Evolutionary conservation across 2,329 filamentous ascomycete species (phyloP).

Genomic region (Acrodontium crateriforme): DNA sequence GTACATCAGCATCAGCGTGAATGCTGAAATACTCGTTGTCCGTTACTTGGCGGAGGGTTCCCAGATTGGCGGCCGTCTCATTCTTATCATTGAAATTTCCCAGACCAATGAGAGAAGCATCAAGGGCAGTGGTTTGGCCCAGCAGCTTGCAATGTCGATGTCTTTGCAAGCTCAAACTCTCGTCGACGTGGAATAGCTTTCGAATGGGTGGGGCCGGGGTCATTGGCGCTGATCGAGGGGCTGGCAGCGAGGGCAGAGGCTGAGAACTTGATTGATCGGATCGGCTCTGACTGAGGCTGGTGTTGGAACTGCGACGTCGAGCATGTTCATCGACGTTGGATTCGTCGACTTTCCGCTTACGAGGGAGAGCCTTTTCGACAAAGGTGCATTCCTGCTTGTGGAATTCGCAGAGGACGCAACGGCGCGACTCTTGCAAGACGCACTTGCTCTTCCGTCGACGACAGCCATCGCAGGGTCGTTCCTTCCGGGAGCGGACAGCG

Average conservation of each 20-base stretch:
- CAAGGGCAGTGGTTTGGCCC: slow-evolving; percentile 69
- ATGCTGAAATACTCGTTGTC: slow-evolving; percentile 68
- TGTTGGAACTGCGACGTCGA: slow-evolving; percentile 12
- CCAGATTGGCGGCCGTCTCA: slow-evolving; percentile 56
- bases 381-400: slow-evolving; percentile 70
- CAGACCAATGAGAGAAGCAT: slow-evolving; percentile 68
- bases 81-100: slow-evolving; percentile 69
- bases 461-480: slow-evolving; percentile 55
- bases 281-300: neutral
- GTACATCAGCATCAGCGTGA: slow-evolving; percentile 59
- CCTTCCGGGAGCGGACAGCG: slow-evolving; percentile 14
- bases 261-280: too few species aligned
- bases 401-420: slow-evolving; percentile 64
- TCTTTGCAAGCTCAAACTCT: slow-evolving; percentile 55
- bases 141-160: slow-evolving; percentile 75
- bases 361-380: slow-evolving; percentile 58
- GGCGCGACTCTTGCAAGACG: slow-evolving; percentile 59
- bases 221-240: neutral
- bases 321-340: slow-evolving; percentile 12
- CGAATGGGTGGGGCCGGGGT: slow-evolving; percentile 9
- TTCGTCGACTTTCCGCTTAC: slow-evolving; percentile 62
- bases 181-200: slow-evolving; percentile 25
- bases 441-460: slow-evolving; percentile 61
- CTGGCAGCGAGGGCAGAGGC: neutral
- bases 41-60: slow-evolving; percentile 58